These are phyloP conservation scores for Solanum gracilifrons DNA, from an alignment of 257 asterid genomes.

Conservation along the genomic window DNA sequence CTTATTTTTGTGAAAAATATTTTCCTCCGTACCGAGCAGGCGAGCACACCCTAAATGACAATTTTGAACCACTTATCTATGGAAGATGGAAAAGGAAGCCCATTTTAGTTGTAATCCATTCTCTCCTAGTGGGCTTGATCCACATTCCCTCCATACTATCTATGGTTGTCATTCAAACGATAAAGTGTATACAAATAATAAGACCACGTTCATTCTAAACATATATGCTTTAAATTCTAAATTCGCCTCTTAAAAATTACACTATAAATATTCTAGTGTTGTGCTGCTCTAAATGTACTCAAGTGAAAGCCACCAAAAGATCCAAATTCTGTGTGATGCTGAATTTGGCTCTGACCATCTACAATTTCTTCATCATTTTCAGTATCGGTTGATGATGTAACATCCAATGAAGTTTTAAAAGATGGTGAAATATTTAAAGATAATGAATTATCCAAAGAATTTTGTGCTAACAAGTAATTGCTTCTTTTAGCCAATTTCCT, in stretches of 20 bases:
- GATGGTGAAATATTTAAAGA: background rate
- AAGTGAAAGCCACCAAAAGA: conserved; percentile 38
- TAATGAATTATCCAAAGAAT: conserved; percentile 5
- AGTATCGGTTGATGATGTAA: background rate
- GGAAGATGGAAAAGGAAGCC: background rate
- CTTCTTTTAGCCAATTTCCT: conserved; percentile 27
- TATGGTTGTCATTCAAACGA: no score
- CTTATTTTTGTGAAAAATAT: no score
- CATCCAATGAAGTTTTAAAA: conserved; percentile 9
- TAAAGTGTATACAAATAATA: background rate
- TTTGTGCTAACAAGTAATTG: background rate
- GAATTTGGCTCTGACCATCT: background rate
- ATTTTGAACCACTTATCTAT: no score
- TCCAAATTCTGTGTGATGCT: conserved; percentile 12
- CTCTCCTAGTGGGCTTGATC: background rate
- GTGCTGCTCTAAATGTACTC: background rate
- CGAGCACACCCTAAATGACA: no score
- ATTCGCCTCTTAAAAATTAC: background rate
- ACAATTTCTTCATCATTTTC: conserved; percentile 7
- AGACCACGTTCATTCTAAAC: background rate
- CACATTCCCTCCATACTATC: no score
- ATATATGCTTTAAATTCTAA: background rate
- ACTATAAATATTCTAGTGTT: background rate
- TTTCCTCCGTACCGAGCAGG: no score
- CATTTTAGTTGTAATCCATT: background rate